A percentile compares a stretch with the other conserved stretches of the same genome.
phyloP scores from a whole-genome alignment of 202 grass and related monocot species.

The Zizania palustris region DNA sequence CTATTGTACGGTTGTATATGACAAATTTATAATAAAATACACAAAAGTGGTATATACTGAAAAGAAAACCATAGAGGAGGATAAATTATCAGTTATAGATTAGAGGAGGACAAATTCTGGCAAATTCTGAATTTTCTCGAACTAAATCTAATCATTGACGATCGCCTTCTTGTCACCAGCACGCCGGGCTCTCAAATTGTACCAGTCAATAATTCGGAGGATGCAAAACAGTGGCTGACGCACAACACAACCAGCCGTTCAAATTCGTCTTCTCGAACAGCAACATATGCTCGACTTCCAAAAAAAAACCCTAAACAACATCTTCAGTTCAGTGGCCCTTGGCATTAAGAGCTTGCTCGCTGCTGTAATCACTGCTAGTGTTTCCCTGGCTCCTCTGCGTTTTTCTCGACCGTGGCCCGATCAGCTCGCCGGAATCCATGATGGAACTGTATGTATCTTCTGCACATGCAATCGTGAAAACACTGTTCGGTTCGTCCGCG shows the following conservation, averaged over 20 bases:
- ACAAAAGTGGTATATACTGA: too few relatives aligned
- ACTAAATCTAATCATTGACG: too few relatives aligned
- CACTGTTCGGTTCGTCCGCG: neutral
- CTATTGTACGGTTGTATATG: too few relatives aligned
- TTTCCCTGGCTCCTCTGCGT: neutral
- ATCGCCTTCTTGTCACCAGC: too few relatives aligned
- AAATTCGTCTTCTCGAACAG: neutral
- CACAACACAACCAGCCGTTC: neutral
- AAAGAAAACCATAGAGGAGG: too few relatives aligned
- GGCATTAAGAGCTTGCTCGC: neutral
- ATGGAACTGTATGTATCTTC: slow-evolving; percentile 22
- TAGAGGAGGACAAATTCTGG: too few relatives aligned
- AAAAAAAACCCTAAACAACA: neutral
- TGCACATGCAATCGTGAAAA: neutral
- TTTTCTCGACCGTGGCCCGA: slow-evolving; percentile 20
- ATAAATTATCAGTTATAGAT: too few relatives aligned
- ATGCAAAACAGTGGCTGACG: neutral
- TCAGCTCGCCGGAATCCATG: slow-evolving; percentile 38
- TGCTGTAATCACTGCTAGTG: slow-evolving; percentile 5
- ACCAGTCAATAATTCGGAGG: too few relatives aligned
- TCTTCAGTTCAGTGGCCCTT: slow-evolving; percentile 14
- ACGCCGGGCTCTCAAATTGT: too few relatives aligned
- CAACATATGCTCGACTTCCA: neutral
- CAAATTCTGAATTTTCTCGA: too few relatives aligned
- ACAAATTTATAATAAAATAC: too few relatives aligned